phyloP scores from a whole-genome alignment of 768 basidiomycete species.

The Sarcodon aspratus region DNA sequence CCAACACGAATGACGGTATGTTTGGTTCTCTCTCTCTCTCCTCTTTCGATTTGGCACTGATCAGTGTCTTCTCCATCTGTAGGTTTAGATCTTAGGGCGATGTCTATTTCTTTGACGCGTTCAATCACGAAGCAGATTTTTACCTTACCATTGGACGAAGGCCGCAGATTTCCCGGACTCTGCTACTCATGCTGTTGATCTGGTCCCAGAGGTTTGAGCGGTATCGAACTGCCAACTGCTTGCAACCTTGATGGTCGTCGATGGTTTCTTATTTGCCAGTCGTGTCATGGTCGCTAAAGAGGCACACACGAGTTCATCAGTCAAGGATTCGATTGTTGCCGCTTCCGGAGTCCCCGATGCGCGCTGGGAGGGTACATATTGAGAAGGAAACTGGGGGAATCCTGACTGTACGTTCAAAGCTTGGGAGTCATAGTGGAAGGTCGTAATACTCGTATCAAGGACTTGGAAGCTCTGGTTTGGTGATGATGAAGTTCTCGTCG shows the following conservation, averaged over 20 bases:
- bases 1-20: conserved; percentile 86
- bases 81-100: conserved; percentile 79
- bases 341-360: conserved; percentile 86
- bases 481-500: conserved; percentile 67
- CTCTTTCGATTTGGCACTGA: conserved; percentile 27
- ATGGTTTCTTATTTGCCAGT: conserved; percentile 92
- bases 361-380: conserved; percentile 94
- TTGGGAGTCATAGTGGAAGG: conserved; percentile 77
- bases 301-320: conserved; percentile 86
- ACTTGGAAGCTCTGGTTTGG: conserved; percentile 99
- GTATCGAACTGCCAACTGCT: conserved; percentile 85
- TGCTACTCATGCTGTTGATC: conserved; percentile 92
- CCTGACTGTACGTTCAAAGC: conserved; percentile 92
- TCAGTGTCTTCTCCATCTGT: conserved; percentile 25
- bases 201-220: conserved; percentile 88
- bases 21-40: conserved; percentile 38
- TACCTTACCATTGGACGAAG: conserved; percentile 78
- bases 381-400: conserved; percentile 90
- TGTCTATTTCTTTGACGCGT: conserved; percentile 64
- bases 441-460: conserved; percentile 86
- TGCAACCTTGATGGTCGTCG: conserved; percentile 87
- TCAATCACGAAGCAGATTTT: conserved; percentile 93
- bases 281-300: conserved; percentile 99
- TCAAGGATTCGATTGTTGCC: conserved; percentile 94
- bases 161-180: conserved; percentile 84